Base-by-base conservation (phyloP, 805 yeast species). In the Lipomyces chichibuensis region DNA sequence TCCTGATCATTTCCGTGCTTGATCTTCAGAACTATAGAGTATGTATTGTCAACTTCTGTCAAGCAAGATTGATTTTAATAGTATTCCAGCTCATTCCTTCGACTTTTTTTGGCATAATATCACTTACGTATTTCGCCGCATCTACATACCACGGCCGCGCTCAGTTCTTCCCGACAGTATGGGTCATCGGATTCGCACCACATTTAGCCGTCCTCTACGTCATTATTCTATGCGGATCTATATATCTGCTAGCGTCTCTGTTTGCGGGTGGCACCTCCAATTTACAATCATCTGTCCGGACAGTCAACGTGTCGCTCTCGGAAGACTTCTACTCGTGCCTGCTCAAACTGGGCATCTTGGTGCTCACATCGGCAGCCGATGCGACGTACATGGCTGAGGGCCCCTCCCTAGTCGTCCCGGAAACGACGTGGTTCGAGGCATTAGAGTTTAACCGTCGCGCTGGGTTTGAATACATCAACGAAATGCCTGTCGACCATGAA, bases 301-400 rank as follows among this genome's bases (percentile, higher is more conserved):
- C 77, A 2, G 66, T 77, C 55, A 77, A 76, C 55, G 64, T 81
- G 17, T 80, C 77, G 33, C 59, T 84, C 65, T 74, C 81, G 39
- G 92, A 88, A 73, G 93, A 89, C 77, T 90, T 89, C 74, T 86
- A 87, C 74, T 83, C 89, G 0, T 85, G 87, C 0, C 77, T 87
- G 62, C 80, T 85, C 71, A 85, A 86, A 73, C 76, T 87, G 59
- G 92, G 91, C 0, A 80, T 85, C 64, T 80, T 89, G 57, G 85
- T 90, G 17, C 82, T 89, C 52, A 85, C 87, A n/a, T 86, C 88
- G 62, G 88, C 90, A 0, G 88, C 90, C 2, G 84, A 83, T 64
- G 85, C 87, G 37, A 86, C 89, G 69, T 89, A 88, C 75, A 83
- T 87, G 53, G 83, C 85, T 59, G 92, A 89, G 72, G 79, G 84